phyloP scores from a whole-genome alignment of 2,329 filamentous ascomycete genomes.

The Nemania sp. region DNA sequence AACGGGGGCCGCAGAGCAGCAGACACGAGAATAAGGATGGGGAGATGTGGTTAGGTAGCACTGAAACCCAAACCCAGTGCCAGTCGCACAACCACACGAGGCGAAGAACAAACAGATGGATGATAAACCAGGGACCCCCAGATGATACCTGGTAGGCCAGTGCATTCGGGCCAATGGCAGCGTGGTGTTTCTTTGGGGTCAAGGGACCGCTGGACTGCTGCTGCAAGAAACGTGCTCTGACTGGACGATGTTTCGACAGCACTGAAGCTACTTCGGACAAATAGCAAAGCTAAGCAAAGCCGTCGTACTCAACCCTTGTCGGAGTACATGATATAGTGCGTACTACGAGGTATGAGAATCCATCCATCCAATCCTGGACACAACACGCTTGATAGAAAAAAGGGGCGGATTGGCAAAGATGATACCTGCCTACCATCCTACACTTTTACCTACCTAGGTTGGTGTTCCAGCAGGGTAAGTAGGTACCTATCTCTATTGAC shows the following conservation, averaged over 20 bases:
- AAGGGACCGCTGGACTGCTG: conserved; percentile 9
- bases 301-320: conserved; percentile 17
- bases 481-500: too few relatives aligned
- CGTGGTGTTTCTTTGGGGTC: background rate
- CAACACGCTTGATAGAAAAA: conserved; percentile 7
- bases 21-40: conserved; percentile 14
- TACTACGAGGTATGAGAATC: background rate
- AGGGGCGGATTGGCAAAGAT: conserved; percentile 5
- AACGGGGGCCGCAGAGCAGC: conserved; percentile 8
- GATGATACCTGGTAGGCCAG: background rate
- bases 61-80: conserved; percentile 13
- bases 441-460: background rate
- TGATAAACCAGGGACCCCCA: conserved; percentile 21
- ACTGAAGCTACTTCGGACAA: conserved; percentile 8
- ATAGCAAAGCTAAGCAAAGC: background rate
- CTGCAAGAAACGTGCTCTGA: conserved; percentile 13
- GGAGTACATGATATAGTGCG: conserved; percentile 2
- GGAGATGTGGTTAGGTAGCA: conserved; percentile 22
- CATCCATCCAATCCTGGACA: conserved; percentile 6
- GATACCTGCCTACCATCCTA: background rate
- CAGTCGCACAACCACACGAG: conserved; percentile 22
- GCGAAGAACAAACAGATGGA: conserved; percentile 19
- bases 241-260: conserved; percentile 11
- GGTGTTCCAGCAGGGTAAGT: too few relatives aligned
- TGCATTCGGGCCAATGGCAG: conserved; percentile 15